phyloP scores from a whole-genome alignment of 2,329 filamentous ascomycete genomes.

The Monilinia polystroma region DNA sequence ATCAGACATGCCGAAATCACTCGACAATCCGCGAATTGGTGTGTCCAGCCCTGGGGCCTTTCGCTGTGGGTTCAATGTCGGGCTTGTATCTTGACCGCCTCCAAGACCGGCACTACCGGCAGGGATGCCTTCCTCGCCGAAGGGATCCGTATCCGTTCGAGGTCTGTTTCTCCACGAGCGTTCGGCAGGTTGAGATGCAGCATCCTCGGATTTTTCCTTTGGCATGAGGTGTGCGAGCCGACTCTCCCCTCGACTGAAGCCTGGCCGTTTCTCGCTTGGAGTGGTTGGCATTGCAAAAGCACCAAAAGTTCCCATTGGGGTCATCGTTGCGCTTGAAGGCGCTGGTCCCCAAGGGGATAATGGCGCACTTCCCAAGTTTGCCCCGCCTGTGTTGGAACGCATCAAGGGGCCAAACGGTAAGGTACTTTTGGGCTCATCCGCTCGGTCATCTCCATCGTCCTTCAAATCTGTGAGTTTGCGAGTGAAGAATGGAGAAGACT shows the following conservation, averaged over 20 bases:
- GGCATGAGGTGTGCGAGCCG: slow-evolving; percentile 82
- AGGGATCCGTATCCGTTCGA: slow-evolving; percentile 73
- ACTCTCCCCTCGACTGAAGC: slow-evolving; percentile 70
- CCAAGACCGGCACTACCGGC: slow-evolving; percentile 72
- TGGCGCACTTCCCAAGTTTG: slow-evolving; percentile 45
- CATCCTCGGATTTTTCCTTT: slow-evolving; percentile 71
- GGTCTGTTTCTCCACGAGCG: slow-evolving; percentile 61
- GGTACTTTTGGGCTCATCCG: slow-evolving; percentile 47
- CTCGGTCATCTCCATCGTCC: slow-evolving; percentile 53
- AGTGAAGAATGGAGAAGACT: slow-evolving; percentile 57
- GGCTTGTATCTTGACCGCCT: slow-evolving; percentile 69
- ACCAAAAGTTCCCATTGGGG: slow-evolving; percentile 82
- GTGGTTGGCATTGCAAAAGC: slow-evolving; percentile 73
- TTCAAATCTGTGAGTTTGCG: slow-evolving; percentile 54
- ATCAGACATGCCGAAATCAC: slow-evolving; percentile 63
- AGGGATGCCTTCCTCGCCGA: slow-evolving; percentile 60
- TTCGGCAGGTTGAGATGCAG: slow-evolving; percentile 51
- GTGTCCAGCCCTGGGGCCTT: slow-evolving; percentile 47
- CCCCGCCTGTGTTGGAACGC: slow-evolving; percentile 56
- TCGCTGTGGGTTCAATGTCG: slow-evolving; percentile 46
- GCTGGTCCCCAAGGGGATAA: slow-evolving; percentile 49
- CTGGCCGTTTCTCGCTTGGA: slow-evolving; percentile 67
- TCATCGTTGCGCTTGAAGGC: slow-evolving; percentile 58
- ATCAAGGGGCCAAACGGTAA: slow-evolving; percentile 49
- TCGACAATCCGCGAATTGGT: slow-evolving; percentile 45